A percentile compares a stretch with the other conserved stretches of the same genome.
These are phyloP conservation scores for Candida frijolesensis DNA, from an alignment of 1,139 yeast genomes.

Conservation along the genomic window DNA sequence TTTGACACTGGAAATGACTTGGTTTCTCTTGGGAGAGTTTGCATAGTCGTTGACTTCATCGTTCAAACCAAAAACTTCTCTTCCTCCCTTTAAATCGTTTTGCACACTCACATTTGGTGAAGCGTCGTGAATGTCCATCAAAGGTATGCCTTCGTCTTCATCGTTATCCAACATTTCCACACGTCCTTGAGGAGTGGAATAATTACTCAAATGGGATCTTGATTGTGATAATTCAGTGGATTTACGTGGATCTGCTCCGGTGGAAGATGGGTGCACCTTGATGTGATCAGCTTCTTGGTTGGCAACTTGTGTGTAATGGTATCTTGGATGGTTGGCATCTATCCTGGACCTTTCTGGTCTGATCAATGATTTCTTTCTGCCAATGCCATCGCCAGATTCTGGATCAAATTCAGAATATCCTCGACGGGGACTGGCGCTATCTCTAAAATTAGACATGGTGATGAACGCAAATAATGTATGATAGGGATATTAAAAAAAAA, in stretches of 20 bases:
- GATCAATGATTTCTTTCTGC: constrained; percentile 68
- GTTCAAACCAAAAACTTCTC: constrained; percentile 61
- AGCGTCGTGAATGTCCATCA: constrained; percentile 39
- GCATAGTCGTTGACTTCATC: constrained; percentile 46
- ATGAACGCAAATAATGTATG: neutral
- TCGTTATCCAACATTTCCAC: constrained; percentile 13
- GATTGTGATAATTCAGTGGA: constrained; percentile 17
- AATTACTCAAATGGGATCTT: constrained; percentile 14
- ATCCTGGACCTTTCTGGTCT: constrained; percentile 79
- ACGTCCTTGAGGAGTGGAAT: constrained; percentile 2
- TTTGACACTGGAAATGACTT: constrained; percentile 26
- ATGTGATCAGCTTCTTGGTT: constrained; percentile 67
- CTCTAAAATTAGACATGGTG: constrained; percentile 17
- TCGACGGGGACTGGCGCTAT: constrained; percentile 13
- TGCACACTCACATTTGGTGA: constrained; percentile 11
- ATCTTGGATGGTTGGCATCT: constrained; percentile 69
- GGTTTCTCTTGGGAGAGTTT: constrained; percentile 28
- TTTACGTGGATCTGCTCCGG: constrained; percentile 68
- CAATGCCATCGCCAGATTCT: constrained; percentile 47
- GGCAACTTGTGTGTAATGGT: constrained; percentile 80
- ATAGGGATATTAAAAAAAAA: neutral
- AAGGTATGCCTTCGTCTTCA: constrained; percentile 45
- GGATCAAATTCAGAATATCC: constrained; percentile 48
- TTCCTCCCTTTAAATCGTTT: constrained; percentile 36
- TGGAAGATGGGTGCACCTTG: constrained; percentile 66